Percentiles rank a stretch among this genome's conserved stretches.
These are phyloP conservation scores for Petunia secreta DNA, from an alignment of 257 asterid genomes.

Conservation along the genomic window DNA sequence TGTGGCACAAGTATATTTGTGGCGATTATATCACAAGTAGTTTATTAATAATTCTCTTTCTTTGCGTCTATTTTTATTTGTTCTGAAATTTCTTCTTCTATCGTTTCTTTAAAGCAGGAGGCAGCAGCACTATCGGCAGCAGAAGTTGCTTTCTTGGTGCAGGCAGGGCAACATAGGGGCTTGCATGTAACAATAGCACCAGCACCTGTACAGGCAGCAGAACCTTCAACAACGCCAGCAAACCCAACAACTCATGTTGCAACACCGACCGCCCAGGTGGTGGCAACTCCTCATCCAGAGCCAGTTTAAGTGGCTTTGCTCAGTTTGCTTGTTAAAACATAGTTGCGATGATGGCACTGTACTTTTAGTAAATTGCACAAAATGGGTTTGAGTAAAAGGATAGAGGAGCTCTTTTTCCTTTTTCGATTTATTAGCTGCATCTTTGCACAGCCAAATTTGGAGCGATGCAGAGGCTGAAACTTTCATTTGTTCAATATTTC, in stretches of 20 bases:
- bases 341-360: slow-evolving; percentile 5
- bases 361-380: slow-evolving; percentile 8
- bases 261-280: slow-evolving; percentile 15
- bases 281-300: slow-evolving; percentile 3
- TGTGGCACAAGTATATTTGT: background rate
- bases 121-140: slow-evolving; percentile 50
- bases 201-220: slow-evolving; percentile 37
- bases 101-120: slow-evolving; percentile 38
- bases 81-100: background rate
- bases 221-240: slow-evolving; percentile 22
- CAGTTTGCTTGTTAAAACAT: background rate
- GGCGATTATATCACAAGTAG: background rate
- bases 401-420: slow-evolving; percentile 9
- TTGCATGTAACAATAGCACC: slow-evolving; percentile 48
- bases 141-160: slow-evolving; percentile 55
- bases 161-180: slow-evolving; percentile 54
- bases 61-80: background rate
- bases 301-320: slow-evolving; percentile 14
- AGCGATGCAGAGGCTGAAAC: slow-evolving; percentile 22
- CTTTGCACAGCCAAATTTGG: background rate
- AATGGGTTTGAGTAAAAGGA: background rate
- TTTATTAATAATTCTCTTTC: background rate
- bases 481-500: slow-evolving; percentile 9
- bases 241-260: slow-evolving; percentile 26
- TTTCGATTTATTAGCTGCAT: slow-evolving; percentile 2